Percentiles rank a stretch among this genome's conserved stretches.
Conservation (phyloP, 179 eudicot species). For the Spinacia oleracea region DNA sequence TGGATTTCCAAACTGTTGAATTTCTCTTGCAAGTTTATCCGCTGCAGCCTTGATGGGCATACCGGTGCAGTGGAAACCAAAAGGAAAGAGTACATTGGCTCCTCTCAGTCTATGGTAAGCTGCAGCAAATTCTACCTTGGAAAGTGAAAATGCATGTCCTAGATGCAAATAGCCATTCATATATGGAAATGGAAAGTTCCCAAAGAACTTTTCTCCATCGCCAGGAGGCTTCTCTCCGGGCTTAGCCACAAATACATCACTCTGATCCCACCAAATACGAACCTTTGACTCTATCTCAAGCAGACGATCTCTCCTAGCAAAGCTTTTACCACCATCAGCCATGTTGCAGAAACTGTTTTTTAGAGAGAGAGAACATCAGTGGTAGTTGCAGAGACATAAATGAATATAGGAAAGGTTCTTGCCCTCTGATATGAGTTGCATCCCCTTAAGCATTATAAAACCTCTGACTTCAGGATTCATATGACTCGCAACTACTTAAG, state of each 20-base stretch:
- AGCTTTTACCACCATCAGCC: constrained; percentile 51
- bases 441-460: background rate
- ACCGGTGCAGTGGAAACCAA: constrained; percentile 85
- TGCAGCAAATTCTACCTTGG: constrained; percentile 84
- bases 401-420: background rate
- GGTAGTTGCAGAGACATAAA: background rate
- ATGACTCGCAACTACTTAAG: background rate
- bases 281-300: constrained; percentile 58
- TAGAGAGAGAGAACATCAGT: background rate
- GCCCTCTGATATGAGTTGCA: background rate
- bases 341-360: constrained; percentile 27
- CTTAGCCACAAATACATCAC: constrained; percentile 57
- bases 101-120: constrained; percentile 78
- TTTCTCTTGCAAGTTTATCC: constrained; percentile 72
- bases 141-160: constrained; percentile 80
- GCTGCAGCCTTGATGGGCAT: constrained; percentile 94
- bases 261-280: constrained; percentile 58
- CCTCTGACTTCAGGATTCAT: background rate
- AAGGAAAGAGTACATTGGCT: constrained; percentile 76
- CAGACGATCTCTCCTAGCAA: constrained; percentile 68
- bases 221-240: constrained; percentile 52
- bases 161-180: constrained; percentile 85
- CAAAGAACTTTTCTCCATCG: constrained; percentile 73
- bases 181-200: constrained; percentile 87
- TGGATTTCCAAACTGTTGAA: constrained; percentile 68